These are phyloP conservation scores for Cardamine occulta DNA, from an alignment of 345 rosid species.

Conservation along the genomic window DNA sequence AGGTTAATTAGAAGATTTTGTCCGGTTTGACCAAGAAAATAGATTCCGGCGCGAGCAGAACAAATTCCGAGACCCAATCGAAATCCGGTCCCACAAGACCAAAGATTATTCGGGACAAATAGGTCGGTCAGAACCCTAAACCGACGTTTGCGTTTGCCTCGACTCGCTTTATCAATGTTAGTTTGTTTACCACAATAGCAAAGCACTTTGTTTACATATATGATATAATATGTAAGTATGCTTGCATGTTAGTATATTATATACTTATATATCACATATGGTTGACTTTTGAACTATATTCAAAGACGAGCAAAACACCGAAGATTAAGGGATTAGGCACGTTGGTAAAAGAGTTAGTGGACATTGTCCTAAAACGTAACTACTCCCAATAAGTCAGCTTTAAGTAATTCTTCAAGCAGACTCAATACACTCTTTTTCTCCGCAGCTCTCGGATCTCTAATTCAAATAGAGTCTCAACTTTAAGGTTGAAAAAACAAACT, in stretches of 20 bases:
- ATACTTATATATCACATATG: neutral
- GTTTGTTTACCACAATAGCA: neutral
- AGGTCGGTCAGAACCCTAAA: neutral
- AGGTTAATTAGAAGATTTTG: neutral
- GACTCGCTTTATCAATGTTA: too few species aligned
- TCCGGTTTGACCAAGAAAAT: neutral
- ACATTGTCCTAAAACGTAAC: slow-evolving; percentile 29
- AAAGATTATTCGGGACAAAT: neutral
- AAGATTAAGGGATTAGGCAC: slow-evolving; percentile 40
- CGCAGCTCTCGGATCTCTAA: slow-evolving; percentile 45
- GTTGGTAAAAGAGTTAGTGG: slow-evolving; percentile 35
- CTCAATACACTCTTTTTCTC: slow-evolving; percentile 29
- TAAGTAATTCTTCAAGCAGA: slow-evolving; percentile 35
- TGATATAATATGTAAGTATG: too few species aligned
- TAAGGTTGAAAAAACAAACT: slow-evolving; percentile 9
- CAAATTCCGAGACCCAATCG: too few species aligned
- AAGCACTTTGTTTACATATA: neutral
- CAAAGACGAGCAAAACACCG: slow-evolving; percentile 5
- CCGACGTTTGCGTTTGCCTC: too few species aligned
- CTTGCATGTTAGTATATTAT: too few species aligned
- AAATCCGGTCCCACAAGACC: neutral
- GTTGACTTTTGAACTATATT: slow-evolving; percentile 25
- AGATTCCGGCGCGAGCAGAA: slow-evolving; percentile 1
- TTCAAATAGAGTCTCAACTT: slow-evolving; percentile 25
- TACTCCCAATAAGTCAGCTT: slow-evolving; percentile 27